A percentile compares a stretch with the other conserved stretches of the same genome.
Conservation (phyloP, 2,329 filamentous ascomycete species). For the Aspergillus candidus region DNA sequence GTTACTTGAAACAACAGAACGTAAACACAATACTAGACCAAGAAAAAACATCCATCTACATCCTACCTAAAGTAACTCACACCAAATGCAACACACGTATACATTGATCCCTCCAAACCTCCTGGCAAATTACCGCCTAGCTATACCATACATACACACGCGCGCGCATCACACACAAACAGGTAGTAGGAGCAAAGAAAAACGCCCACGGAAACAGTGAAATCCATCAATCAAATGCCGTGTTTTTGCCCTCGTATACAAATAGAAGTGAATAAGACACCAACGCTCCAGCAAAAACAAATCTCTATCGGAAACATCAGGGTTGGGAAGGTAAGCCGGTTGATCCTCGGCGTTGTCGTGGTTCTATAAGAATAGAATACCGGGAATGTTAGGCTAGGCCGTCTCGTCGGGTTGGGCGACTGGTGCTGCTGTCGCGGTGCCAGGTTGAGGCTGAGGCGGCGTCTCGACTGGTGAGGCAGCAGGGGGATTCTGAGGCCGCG, state of each 20-base stretch:
- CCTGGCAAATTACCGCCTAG: not conserved
- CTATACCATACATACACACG: slow-evolving; percentile 1
- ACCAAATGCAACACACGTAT: not conserved
- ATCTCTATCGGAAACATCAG: slow-evolving; percentile 1
- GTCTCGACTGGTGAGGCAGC: not conserved
- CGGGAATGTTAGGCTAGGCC: not conserved
- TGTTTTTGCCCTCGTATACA: slow-evolving; percentile 2
- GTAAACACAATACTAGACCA: no score
- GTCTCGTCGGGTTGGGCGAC: not conserved
- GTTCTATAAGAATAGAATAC: not conserved
- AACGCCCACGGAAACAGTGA: no score
- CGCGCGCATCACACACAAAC: not conserved
- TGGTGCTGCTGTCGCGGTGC: not conserved
- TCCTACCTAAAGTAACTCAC: no score
- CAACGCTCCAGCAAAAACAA: slow-evolving; percentile 1
- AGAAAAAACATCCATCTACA: not conserved
- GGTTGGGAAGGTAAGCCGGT: not conserved
- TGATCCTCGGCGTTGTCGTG: not conserved
- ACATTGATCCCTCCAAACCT: not conserved
- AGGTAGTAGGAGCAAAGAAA: no score
- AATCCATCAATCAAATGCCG: no score
- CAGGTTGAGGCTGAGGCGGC: not conserved
- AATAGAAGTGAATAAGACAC: not conserved
- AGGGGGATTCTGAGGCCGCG: not conserved
- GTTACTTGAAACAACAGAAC: no score